Conservation (phyloP, 2,329 filamentous ascomycete genomes). For the Stachybotrys echinatus region DNA sequence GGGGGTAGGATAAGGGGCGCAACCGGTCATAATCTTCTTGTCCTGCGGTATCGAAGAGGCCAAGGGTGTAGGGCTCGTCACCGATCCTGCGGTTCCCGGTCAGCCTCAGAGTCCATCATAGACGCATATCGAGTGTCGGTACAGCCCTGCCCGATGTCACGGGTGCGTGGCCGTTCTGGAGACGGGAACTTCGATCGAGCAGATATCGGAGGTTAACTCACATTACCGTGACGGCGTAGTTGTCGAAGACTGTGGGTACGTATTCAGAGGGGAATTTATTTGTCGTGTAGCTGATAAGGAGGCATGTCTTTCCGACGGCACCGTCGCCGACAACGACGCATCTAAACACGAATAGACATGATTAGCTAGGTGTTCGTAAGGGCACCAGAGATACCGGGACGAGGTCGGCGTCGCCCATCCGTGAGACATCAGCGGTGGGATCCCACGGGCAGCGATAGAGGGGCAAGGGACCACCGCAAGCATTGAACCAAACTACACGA, state of each 20-base stretch:
- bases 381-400: neutral
- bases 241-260: constrained; percentile 98
- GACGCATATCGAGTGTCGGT: neutral
- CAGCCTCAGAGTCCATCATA: constrained; percentile 5
- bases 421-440: neutral
- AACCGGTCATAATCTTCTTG: constrained; percentile 99
- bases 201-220: constrained; percentile 48
- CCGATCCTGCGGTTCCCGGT: constrained; percentile 68
- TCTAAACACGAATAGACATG: constrained; percentile 41
- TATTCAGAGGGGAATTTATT: constrained; percentile 99
- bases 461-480: neutral
- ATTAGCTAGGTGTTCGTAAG: neutral
- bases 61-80: constrained; percentile 95
- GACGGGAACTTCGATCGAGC: constrained; percentile 9
- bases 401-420: neutral
- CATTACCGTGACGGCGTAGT: constrained; percentile 99
- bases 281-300: constrained; percentile 98
- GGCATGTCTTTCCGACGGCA: constrained; percentile 98
- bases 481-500: neutral
- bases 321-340: constrained; percentile 99
- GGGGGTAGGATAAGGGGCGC: constrained; percentile 92
- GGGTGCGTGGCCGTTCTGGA: too few species aligned
- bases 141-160: too few species aligned
- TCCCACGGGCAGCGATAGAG: constrained; percentile 4
- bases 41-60: constrained; percentile 96